A percentile compares a stretch with the other conserved stretches of the same genome.
phyloP scores from a whole-genome alignment of 176 grass and related monocot genomes.

The Panicum miliaceum region DNA sequence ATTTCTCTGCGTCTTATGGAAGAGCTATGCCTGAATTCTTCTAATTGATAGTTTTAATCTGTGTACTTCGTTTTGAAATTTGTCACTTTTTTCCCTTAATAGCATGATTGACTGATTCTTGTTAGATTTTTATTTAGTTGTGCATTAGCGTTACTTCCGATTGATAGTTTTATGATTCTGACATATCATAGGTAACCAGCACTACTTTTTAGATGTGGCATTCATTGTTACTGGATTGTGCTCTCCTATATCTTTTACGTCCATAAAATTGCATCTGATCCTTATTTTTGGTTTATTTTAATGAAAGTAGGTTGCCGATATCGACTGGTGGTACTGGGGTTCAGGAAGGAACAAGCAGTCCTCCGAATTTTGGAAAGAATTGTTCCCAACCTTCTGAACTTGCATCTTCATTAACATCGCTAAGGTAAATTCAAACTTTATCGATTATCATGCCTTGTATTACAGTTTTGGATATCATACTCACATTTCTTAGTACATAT shows the following conservation, averaged over 20 bases:
- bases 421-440: constrained; percentile 34
- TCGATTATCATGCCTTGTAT: neutral
- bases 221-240: neutral
- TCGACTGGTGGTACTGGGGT: constrained; percentile 48
- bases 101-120: neutral
- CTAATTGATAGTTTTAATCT: constrained; percentile 12
- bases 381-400: constrained; percentile 52
- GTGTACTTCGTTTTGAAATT: constrained; percentile 13
- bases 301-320: constrained; percentile 48
- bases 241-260: constrained; percentile 25
- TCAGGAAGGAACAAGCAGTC: constrained; percentile 45
- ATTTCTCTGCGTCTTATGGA: constrained; percentile 15
- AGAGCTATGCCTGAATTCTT: constrained; percentile 21
- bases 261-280: constrained; percentile 21
- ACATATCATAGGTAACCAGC: constrained; percentile 12
- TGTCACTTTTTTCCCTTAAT: neutral
- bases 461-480: constrained; percentile 27
- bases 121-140: neutral
- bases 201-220: neutral
- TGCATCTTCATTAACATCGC: constrained; percentile 36
- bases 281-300: constrained; percentile 29
- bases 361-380: constrained; percentile 60
- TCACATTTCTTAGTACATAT: neutral
- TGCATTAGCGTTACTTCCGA: neutral
- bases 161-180: constrained; percentile 26